Conservation (phyloP, 345 rosid genomes). For the Kandelia obovata region DNA sequence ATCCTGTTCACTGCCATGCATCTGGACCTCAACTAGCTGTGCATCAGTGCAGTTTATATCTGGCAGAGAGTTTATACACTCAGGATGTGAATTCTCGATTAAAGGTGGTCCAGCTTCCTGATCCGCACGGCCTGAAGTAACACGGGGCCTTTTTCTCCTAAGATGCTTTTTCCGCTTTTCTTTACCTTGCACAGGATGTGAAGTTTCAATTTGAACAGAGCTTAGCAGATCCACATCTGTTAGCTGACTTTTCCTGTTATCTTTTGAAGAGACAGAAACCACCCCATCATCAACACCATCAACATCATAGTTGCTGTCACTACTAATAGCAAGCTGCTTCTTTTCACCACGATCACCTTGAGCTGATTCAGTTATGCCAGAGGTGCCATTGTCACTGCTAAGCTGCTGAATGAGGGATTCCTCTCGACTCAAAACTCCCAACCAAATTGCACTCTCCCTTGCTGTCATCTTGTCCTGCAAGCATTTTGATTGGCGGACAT, state of each 20-base stretch:
- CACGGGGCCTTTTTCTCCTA: slow-evolving; percentile 43
- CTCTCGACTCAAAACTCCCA: slow-evolving; percentile 81
- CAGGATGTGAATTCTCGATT: slow-evolving; percentile 28
- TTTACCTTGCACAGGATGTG: slow-evolving; percentile 35
- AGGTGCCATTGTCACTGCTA: slow-evolving; percentile 80
- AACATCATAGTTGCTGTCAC: slow-evolving; percentile 86
- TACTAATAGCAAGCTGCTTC: slow-evolving; percentile 45
- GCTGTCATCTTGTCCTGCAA: slow-evolving; percentile 99
- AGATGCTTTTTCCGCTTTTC: slow-evolving; percentile 39
- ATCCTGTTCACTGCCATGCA: slow-evolving; percentile 33
- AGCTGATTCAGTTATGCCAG: slow-evolving; percentile 68
- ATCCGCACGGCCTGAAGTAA: slow-evolving; percentile 32
- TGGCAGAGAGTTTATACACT: slow-evolving; percentile 45
- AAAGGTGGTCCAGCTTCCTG: slow-evolving; percentile 27
- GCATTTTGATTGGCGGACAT: slow-evolving; percentile 92
- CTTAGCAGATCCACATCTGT: slow-evolving; percentile 37
- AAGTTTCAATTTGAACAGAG: slow-evolving; percentile 10
- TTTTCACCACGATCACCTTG: slow-evolving; percentile 39
- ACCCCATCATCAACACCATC: slow-evolving; percentile 61
- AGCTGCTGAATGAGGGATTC: slow-evolving; percentile 74
- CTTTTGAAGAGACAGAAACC: slow-evolving; percentile 89
- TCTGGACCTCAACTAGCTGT: slow-evolving; percentile 41
- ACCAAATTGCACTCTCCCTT: slow-evolving; percentile 98
- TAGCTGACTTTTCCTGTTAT: slow-evolving; percentile 42
- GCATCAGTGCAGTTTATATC: slow-evolving; percentile 52